phyloP scores from a whole-genome alignment of 2,329 filamentous ascomycete genomes.

The Fusarium zealandicum region DNA sequence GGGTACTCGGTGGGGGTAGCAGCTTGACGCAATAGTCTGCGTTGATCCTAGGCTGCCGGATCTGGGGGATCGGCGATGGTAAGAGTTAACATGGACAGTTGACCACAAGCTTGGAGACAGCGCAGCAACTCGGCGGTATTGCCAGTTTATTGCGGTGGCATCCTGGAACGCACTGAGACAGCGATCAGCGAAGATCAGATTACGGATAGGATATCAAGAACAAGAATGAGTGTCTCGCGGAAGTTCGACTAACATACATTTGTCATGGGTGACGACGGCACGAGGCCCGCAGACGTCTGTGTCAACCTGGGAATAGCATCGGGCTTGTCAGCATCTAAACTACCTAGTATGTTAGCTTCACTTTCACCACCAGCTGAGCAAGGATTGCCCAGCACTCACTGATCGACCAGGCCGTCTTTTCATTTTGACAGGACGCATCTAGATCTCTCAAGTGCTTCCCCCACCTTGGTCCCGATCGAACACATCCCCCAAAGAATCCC shows the following conservation, averaged over 20 bases:
- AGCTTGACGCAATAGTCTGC: conserved; percentile 4
- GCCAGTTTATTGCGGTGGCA: background rate
- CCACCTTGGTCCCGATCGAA: background rate
- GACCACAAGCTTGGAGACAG: background rate
- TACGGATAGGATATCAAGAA: background rate
- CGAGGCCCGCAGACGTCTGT: background rate
- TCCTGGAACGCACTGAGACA: conserved; percentile 1
- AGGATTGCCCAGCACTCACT: conserved; percentile 1
- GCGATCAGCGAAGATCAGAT: background rate
- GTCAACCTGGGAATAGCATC: background rate
- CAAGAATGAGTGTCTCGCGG: background rate
- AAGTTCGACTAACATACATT: conserved; percentile 2
- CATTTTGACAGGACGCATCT: conserved; percentile 4
- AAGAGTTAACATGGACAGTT: background rate
- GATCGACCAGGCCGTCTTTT: background rate
- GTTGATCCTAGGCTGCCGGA: conserved; percentile 1
- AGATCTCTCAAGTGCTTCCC: conserved; percentile 2
- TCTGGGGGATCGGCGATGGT: conserved; percentile 7
- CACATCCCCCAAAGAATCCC: background rate
- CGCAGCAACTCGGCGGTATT: background rate
- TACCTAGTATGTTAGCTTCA: background rate
- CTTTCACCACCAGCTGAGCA: background rate
- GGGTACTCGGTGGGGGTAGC: background rate
- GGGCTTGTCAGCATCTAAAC: background rate
- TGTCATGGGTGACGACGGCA: conserved; percentile 5